Percentiles rank a stretch among this genome's conserved stretches.
Conservation (phyloP, 2,329 filamentous ascomycete genomes). For the Cryphonectria japonica region DNA sequence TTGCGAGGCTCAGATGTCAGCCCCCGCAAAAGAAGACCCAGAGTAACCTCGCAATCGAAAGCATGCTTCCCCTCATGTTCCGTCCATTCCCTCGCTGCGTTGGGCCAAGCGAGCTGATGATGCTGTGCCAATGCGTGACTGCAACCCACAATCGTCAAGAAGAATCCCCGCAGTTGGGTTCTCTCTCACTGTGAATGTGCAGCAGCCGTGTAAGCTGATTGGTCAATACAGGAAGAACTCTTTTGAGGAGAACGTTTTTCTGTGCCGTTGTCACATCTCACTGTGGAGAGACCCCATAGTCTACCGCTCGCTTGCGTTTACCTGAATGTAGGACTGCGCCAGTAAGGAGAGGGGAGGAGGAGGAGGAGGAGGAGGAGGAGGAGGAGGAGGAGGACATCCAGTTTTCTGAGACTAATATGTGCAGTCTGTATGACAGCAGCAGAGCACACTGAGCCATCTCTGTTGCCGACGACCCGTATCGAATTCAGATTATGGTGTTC, state of each 20-base stretch:
- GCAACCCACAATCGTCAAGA: conserved; percentile 1
- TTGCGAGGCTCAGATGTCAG: conserved; percentile 14
- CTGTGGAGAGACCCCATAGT: background rate
- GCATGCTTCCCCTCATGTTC: background rate
- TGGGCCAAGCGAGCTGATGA: conserved; percentile 16
- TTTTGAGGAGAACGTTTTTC: background rate
- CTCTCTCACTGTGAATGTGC: background rate
- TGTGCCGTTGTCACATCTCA: background rate
- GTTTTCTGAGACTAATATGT: background rate
- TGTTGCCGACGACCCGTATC: background rate
- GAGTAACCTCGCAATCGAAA: background rate
- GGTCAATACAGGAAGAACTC: conserved; percentile 5
- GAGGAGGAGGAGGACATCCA: background rate
- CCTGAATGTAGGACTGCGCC: background rate
- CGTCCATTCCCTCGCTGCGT: background rate
- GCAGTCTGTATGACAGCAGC: background rate
- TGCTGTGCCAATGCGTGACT: background rate
- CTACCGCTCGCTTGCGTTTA: background rate
- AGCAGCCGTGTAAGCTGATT: conserved; percentile 23
- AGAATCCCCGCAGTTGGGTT: conserved; percentile 9
- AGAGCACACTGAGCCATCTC: background rate
- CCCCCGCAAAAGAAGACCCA: conserved; percentile 19
- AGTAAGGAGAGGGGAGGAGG: background rate
- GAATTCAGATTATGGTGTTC: background rate
- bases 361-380: background rate